Conservation (phyloP, 805 yeast species). For the Pichia cabralensis region DNA sequence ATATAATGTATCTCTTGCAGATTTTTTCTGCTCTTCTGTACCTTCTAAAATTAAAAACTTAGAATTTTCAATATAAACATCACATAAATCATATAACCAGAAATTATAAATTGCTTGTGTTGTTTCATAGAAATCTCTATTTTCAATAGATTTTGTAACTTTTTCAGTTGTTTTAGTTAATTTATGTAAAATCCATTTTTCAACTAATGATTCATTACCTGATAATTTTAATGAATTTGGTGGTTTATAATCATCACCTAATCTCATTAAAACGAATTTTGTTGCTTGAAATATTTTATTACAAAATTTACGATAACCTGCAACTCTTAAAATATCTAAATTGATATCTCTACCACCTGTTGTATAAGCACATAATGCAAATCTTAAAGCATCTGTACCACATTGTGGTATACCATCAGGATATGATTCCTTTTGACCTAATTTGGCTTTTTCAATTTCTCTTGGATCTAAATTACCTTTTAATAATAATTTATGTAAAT, state of each 20-base stretch:
- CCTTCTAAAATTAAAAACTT: constrained; percentile 90
- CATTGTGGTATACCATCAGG: constrained; percentile 98
- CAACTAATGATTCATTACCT: constrained; percentile 85
- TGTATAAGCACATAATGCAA: constrained; percentile 95
- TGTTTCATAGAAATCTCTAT: constrained; percentile 81
- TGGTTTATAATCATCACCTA: constrained; percentile 83
- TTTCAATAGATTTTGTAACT: constrained; percentile 59
- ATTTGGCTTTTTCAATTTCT: constrained; percentile 78
- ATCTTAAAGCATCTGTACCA: constrained; percentile 98
- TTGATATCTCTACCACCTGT: constrained; percentile 99
- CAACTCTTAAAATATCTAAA: constrained; percentile 91
- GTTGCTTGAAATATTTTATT: constrained; percentile 99
- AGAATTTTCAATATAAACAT: constrained; percentile 96
- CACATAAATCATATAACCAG: constrained; percentile 94
- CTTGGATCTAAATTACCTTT: constrained; percentile 82
- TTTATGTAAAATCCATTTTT: constrained; percentile 92
- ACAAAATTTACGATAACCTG: constrained; percentile 98
- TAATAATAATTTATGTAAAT: constrained; percentile 65
- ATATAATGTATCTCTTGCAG: constrained; percentile 92
- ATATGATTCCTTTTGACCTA: constrained; percentile 81
- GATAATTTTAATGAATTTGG: constrained; percentile 50
- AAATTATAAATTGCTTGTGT: constrained; percentile 83
- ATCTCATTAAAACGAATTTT: constrained; percentile 86
- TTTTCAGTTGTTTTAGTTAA: constrained; percentile 58
- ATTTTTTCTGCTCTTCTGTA: constrained; percentile 67